Evolutionary conservation across 2,329 filamentous ascomycete genomes (phyloP).

Genomic region (Pyricularia pennisetigena): DNA sequence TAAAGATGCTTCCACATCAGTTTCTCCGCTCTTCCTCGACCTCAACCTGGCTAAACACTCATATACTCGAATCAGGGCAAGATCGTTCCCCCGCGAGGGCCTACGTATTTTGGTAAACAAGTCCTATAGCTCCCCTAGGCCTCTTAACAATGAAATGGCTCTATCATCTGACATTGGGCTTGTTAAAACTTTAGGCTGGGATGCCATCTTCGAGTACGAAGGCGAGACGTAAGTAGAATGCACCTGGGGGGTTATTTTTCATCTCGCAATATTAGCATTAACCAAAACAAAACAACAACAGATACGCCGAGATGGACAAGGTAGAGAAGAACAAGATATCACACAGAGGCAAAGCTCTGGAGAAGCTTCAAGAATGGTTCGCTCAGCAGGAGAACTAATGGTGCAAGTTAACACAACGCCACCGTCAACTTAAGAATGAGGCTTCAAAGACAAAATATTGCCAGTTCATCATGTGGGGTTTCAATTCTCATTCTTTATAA

Average conservation of each 20-base stretch:
- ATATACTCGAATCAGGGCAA: slow-evolving; percentile 38
- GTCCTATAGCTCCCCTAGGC: not conserved
- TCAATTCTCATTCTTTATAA: not conserved
- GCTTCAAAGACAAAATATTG: not conserved
- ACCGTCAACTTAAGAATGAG: not conserved
- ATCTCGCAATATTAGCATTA: not conserved
- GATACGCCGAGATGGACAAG: slow-evolving; percentile 91
- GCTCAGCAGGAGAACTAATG: slow-evolving; percentile 25
- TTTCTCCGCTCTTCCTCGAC: not conserved
- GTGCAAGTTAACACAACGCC: not conserved
- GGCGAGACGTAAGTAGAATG: slow-evolving; percentile 59
- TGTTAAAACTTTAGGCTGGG: slow-evolving; percentile 61
- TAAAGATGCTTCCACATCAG: slow-evolving; percentile 25
- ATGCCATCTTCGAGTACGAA: slow-evolving; percentile 89
- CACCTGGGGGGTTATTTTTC: not conserved
- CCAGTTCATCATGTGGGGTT: not conserved
- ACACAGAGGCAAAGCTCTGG: slow-evolving; percentile 78
- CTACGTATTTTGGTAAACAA: slow-evolving; percentile 67
- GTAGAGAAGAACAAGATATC: slow-evolving; percentile 83
- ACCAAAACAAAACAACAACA: slow-evolving; percentile 21
- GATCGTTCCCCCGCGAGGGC: slow-evolving; percentile 77
- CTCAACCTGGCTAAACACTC: not conserved
- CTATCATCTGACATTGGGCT: not conserved
- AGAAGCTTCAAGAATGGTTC: slow-evolving; percentile 79
- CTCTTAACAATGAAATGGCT: not conserved